Percentiles rank a stretch among this genome's conserved stretches.
phyloP scores from a whole-genome alignment of 768 basidiomycete species.

The Saitozyma sp. region DNA sequence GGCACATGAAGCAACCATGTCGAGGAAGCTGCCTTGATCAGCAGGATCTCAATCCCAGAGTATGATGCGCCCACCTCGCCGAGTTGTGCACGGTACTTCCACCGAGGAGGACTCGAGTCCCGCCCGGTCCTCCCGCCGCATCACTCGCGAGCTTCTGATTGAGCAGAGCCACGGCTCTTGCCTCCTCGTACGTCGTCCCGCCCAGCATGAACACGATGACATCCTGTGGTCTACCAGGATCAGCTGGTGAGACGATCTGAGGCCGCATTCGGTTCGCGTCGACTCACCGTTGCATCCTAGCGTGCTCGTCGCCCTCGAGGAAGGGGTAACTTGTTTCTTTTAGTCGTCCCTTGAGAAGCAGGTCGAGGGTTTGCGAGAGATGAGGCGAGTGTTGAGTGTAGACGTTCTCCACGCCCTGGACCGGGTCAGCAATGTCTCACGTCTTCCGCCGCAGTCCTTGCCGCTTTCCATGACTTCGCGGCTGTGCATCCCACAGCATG shows the following conservation, averaged over 20 bases:
- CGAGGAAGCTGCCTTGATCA: conserved; percentile 67
- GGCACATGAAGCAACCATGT: conserved; percentile 76
- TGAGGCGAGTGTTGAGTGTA: conserved; percentile 97
- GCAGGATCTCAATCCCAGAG: conserved; percentile 10
- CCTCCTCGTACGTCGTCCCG: conserved; percentile 94
- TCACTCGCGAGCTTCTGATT: conserved; percentile 71
- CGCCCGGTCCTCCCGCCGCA: conserved; percentile 53
- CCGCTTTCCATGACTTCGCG: too few relatives aligned
- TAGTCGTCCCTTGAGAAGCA: conserved; percentile 78
- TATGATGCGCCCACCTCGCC: conserved; percentile 63
- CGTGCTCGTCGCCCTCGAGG: conserved; percentile 63
- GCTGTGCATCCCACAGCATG: too few relatives aligned
- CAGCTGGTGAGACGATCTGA: background rate
- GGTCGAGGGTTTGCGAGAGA: conserved; percentile 85
- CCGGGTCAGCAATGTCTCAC: background rate
- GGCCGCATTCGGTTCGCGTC: background rate
- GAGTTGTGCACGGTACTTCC: conserved; percentile 97
- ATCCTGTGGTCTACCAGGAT: conserved; percentile 75
- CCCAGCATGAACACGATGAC: conserved; percentile 96
- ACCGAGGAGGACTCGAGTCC: conserved; percentile 78
- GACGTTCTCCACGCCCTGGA: conserved; percentile 94
- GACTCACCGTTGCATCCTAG: conserved; percentile 62
- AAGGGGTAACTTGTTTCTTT: conserved; percentile 90
- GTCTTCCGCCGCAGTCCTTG: too few relatives aligned
- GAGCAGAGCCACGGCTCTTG: conserved; percentile 74